Base-by-base conservation (phyloP, 345 rosid species). In the Pistacia vera region DNA sequence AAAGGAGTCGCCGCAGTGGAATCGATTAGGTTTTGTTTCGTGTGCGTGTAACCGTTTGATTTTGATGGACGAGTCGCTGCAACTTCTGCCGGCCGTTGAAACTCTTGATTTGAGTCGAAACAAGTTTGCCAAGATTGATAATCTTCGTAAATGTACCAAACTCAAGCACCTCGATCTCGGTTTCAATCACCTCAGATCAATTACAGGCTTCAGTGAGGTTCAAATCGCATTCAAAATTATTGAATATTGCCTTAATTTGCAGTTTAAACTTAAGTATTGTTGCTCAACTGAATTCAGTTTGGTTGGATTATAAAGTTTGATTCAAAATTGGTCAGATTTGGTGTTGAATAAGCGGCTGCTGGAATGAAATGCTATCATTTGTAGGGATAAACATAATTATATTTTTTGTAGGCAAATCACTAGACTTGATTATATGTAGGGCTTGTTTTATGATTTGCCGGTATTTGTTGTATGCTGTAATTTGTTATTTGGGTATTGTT, bases 11-110 rank as follows among this genome's bases (percentile, higher is more conserved):
- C 91, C 94, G 2, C 97, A 81, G 79, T 96, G 99, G 99, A 90
- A 87, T n/a, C 90, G 90, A 64, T 77, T 96, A 83, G 85, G 90
- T 28, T 96, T 91, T 75, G 90, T 96, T 73, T 96, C 99, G 0
- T 92, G 95, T 75, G 92, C 98, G 1, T 89, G 93, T 78, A 96
- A 96, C 79, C 85, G 91, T 62, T 81, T 96, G 86, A 76, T 96
- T 82, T 77, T 96, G 82, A 96, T 96, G 99, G 99, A 96, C 64
- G 99, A 94, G 83, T 93, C 98, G 8, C 83, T 96, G 89, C 98
- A 92, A 66, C 99, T 96, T 82, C 97, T 96, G 81, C 97, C 99
- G 66, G 90, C 86, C 54, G 95, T 96, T 70, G 97, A 93, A 87
- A 92, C 94, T 55, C 98, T 94, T 72, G 99, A 96, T 87, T 89